Percentiles rank a stretch among this genome's conserved stretches.
Evolutionary conservation across 2,329 filamentous ascomycete species (phyloP).

Genomic region (Colletotrichum spinosum): DNA sequence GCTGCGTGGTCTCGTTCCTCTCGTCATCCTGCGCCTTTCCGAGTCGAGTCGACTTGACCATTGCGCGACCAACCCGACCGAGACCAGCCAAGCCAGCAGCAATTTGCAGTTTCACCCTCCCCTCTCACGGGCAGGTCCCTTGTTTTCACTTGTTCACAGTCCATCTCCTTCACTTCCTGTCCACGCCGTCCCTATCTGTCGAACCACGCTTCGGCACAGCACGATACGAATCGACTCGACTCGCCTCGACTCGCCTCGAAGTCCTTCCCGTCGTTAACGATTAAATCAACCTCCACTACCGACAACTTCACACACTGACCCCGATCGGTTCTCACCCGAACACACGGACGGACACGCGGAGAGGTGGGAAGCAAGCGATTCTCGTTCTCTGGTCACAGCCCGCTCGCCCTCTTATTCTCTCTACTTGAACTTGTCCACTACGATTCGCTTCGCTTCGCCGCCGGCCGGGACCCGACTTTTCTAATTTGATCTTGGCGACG

Average conservation of each 20-base stretch:
- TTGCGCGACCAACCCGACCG: constrained; percentile 34
- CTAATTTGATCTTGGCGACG: constrained; percentile 36
- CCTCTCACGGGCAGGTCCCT: constrained; percentile 49
- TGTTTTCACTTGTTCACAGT: constrained; percentile 38
- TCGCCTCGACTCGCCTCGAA: constrained; percentile 31
- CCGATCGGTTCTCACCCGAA: constrained; percentile 4
- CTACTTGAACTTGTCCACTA: background rate
- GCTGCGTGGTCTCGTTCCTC: constrained; percentile 6
- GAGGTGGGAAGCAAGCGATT: constrained; percentile 15
- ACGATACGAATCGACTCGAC: constrained; percentile 39
- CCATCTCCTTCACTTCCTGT: constrained; percentile 11
- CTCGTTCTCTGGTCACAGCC: constrained; percentile 26
- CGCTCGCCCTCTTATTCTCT: constrained; percentile 19
- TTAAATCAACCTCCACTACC: constrained; percentile 27
- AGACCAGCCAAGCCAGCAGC: constrained; percentile 27
- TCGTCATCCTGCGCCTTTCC: constrained; percentile 35
- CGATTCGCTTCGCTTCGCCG: constrained; percentile 38
- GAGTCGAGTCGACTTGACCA: constrained; percentile 35
- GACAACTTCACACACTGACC: constrained; percentile 34
- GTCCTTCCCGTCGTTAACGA: constrained; percentile 28
- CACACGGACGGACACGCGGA: constrained; percentile 10
- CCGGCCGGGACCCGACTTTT: constrained; percentile 38
- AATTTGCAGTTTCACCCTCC: constrained; percentile 38
- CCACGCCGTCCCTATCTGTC: constrained; percentile 11
- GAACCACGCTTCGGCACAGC: background rate